Evolutionary conservation across 2,329 filamentous ascomycete genomes (phyloP), one percentile per base, ranked within the genome.

Genomic region (Hirsutella rhossiliensis): DNA sequence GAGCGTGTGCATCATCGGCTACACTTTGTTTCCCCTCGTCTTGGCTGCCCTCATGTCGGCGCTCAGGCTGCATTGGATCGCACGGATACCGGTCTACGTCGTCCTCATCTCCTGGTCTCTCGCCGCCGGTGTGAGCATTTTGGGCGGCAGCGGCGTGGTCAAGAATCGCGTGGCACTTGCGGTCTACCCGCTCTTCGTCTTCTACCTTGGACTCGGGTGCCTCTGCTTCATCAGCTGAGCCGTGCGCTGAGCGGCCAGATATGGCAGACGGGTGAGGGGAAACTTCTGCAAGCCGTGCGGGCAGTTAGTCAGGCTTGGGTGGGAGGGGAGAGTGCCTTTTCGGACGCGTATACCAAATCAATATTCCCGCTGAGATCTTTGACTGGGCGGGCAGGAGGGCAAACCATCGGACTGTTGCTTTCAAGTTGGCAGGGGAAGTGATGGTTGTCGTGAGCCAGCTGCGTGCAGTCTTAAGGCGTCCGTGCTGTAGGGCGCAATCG

Each of bases 1-100:
- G 65, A 94, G 88, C 46, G 78, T 98, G 53, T 97, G 89, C 64
- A 94, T 98, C 56, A 98, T 98, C 60, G 92, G 92, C 39, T 98
- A 98, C 65, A 98, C 92, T 1, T 78, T 98, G 45, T 98, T 98
- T 67, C 92, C 92, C 2, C 78, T 98, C 43, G 92, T 97, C 54
- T 85, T 98, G 53, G 94, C 94, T 8, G 81, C 90, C 2, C 69
- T 96, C 42, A 78, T 98, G 50, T 95, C 88, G 45, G 90, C 90
- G 1, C 60, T 98, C 29, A 74, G 78, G 42, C 73, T 97, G 8
- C 83, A 81, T 37, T 83, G 79, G 54, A 84, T 97, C 51, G 78
- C 84, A 6, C 76, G 92, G 45, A 87, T 97, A 59, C 92, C 92
- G 1, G 79, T 98, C 43, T 97, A 98, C 62, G 71, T 92, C 42